These are phyloP conservation scores for Aspergillus spinulosporus DNA, from an alignment of 2,329 filamentous ascomycete species.

Conservation along the genomic window DNA sequence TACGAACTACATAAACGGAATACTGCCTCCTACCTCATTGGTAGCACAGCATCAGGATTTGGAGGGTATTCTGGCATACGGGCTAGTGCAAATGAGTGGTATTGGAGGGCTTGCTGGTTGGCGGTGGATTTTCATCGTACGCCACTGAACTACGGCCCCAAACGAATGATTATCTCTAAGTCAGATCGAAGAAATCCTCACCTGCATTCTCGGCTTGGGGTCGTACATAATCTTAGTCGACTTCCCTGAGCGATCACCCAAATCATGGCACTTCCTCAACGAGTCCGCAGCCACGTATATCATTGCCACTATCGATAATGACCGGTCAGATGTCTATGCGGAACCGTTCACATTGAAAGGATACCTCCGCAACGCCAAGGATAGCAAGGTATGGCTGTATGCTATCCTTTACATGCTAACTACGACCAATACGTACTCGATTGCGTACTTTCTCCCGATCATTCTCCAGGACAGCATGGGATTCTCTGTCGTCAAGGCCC, in stretches of 20 bases:
- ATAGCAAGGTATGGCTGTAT: slow-evolving; percentile 58
- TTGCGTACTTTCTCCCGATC: slow-evolving; percentile 77
- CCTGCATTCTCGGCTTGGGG: background rate
- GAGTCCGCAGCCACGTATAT: slow-evolving; percentile 49
- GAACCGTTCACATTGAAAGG: slow-evolving; percentile 51
- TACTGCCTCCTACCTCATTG: slow-evolving; percentile 46
- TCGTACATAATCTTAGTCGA: slow-evolving; percentile 1
- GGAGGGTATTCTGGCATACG: slow-evolving; percentile 42
- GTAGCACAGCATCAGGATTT: slow-evolving; percentile 44
- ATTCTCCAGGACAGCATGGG: slow-evolving; percentile 65
- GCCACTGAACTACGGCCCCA: background rate
- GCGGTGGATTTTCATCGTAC: slow-evolving; percentile 24
- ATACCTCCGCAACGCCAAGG: slow-evolving; percentile 50
- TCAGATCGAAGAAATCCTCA: slow-evolving; percentile 4
- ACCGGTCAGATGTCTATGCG: slow-evolving; percentile 53
- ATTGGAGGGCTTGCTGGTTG: slow-evolving; percentile 27
- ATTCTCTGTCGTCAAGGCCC: slow-evolving; percentile 63
- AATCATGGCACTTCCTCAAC: slow-evolving; percentile 30
- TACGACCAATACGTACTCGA: slow-evolving; percentile 73
- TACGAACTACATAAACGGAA: slow-evolving; percentile 11
- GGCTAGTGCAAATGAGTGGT: slow-evolving; percentile 33
- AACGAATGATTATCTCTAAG: background rate
- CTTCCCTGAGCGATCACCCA: slow-evolving; percentile 12
- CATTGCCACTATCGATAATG: slow-evolving; percentile 53
- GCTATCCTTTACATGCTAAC: slow-evolving; percentile 53